Evolutionary conservation across 108 stramenopile species (phyloP).

Genomic region (Hondaea fermentalgiana): DNA sequence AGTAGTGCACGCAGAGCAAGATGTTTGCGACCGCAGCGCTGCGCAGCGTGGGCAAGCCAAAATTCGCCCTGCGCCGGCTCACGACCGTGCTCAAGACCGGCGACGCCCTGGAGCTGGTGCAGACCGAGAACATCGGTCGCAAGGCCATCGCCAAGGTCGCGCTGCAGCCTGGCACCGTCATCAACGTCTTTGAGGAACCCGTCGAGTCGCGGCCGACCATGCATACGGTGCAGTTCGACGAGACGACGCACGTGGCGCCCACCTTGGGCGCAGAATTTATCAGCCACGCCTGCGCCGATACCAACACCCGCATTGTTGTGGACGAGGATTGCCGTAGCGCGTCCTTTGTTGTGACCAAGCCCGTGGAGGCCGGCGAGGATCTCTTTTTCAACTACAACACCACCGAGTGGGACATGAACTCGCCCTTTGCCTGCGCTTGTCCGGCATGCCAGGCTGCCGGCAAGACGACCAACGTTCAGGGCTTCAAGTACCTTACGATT

Average conservation of each 20-base stretch:
- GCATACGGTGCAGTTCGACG: neutral
- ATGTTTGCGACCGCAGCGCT: too few species aligned
- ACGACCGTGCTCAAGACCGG: neutral
- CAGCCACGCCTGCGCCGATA: neutral
- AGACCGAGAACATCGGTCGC: neutral
- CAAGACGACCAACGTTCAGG: neutral
- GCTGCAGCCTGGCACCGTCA: neutral
- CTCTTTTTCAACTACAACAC: constrained; percentile 5
- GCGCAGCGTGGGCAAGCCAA: neutral
- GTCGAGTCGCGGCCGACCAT: constrained; percentile 1
- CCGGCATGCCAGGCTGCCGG: neutral
- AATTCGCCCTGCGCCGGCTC: neutral
- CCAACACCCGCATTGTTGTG: neutral
- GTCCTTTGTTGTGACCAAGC: neutral
- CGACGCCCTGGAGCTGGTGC: neutral
- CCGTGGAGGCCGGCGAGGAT: neutral
- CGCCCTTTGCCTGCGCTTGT: neutral
- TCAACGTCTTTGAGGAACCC: neutral
- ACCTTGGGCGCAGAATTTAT: neutral
- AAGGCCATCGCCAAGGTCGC: constrained; percentile 6
- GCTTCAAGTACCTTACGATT: neutral
- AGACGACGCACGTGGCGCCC: neutral
- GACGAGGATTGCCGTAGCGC: neutral
- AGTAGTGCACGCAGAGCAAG: too few species aligned
- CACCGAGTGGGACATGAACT: constrained; percentile 21